Conservation (phyloP, 345 rosid species). For the Eutrema japonicum region DNA sequence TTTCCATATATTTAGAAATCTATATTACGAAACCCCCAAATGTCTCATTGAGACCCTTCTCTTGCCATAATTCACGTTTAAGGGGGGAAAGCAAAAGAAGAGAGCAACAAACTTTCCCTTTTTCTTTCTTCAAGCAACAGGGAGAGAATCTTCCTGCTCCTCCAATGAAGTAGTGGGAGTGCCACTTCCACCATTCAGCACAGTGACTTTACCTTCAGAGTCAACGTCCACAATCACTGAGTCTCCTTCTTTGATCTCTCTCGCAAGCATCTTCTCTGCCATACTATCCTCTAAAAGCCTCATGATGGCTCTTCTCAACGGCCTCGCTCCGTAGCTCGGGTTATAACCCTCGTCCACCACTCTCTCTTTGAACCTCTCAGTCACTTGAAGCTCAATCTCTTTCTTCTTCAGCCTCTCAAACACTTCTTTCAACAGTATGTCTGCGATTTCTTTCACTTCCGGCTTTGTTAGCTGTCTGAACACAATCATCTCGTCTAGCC, state of each 20-base stretch:
- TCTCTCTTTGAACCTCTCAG: conserved; percentile 52
- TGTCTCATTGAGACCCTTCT: conserved; percentile 27
- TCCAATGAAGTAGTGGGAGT: conserved; percentile 64
- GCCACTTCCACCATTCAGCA: conserved; percentile 83
- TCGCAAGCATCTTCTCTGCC: conserved; percentile 61
- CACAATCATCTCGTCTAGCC: conserved; percentile 67
- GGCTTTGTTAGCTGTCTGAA: conserved; percentile 55
- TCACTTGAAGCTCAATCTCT: conserved; percentile 57
- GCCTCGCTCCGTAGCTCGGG: conserved; percentile 68
- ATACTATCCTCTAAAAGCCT: conserved; percentile 59
- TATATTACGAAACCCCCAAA: conserved; percentile 31
- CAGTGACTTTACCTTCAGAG: conserved; percentile 49
- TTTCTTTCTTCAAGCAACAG: conserved; percentile 53
- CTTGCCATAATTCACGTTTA: conserved; percentile 32
- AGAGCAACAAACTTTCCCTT: conserved; percentile 8
- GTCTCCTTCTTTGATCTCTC: conserved; percentile 56
- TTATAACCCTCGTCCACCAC: conserved; percentile 60
- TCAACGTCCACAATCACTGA: conserved; percentile 57
- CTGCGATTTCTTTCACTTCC: conserved; percentile 57
- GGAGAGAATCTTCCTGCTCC: conserved; percentile 56
- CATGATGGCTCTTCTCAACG: conserved; percentile 63
- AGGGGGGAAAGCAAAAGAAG: conserved; percentile 36
- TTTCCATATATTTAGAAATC: conserved; percentile 10
- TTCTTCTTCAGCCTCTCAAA: conserved; percentile 53
- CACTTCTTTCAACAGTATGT: conserved; percentile 57